Evolutionary conservation across 345 rosid species (phyloP).

Genomic region (Eutrema japonicum): DNA sequence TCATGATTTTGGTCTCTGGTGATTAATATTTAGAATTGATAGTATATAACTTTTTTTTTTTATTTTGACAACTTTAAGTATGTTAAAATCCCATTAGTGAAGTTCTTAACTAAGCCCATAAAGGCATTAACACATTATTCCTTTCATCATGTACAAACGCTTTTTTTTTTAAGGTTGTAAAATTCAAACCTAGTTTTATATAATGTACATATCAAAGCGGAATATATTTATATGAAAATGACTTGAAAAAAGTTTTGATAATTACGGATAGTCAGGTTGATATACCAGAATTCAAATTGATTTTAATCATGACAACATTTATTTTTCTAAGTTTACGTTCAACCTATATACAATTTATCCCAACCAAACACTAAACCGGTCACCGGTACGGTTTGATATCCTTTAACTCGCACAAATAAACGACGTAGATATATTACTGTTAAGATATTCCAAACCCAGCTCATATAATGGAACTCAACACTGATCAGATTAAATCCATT

Average conservation of each 20-base stretch:
- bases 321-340: no score
- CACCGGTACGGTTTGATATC: neutral
- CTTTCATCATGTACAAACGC: neutral
- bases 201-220: neutral
- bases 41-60: neutral
- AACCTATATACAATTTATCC: no score
- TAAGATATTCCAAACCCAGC: neutral
- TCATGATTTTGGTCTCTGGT: conserved; percentile 40
- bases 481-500: no score
- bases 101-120: neutral
- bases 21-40: neutral
- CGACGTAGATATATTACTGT: neutral
- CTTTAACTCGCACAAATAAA: conserved; percentile 10
- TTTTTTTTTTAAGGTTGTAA: neutral
- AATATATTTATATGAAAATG: neutral
- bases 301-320: no score
- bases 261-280: neutral
- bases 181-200: neutral
- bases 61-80: neutral
- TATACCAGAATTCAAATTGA: neutral
- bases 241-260: neutral
- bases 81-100: neutral
- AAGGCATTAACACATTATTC: neutral
- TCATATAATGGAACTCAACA: neutral
- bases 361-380: neutral